phyloP scores from a whole-genome alignment of 768 basidiomycete species.

The Russula foetens region DNA sequence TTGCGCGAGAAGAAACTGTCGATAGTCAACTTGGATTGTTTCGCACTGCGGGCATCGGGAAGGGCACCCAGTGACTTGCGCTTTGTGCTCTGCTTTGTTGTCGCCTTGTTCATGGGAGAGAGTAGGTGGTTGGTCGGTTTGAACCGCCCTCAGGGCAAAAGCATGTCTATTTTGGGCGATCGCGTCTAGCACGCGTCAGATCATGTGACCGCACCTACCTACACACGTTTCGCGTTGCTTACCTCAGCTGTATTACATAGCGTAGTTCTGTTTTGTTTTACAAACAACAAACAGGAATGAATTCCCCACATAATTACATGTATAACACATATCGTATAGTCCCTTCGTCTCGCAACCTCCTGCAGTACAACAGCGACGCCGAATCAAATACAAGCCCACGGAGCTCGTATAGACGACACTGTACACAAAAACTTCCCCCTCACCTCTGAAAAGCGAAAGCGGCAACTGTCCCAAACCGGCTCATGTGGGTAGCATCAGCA shows the following conservation, averaged over 20 bases:
- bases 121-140: neutral
- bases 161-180: neutral
- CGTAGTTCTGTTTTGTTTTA: too few species aligned
- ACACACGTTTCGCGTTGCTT: too few species aligned
- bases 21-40: slow-evolving; percentile 28
- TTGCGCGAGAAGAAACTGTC: slow-evolving; percentile 30
- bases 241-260: too few species aligned
- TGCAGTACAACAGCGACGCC: neutral
- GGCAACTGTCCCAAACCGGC: neutral
- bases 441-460: neutral
- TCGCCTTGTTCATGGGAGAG: slow-evolving; percentile 9
- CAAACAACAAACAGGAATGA: too few species aligned
- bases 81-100: slow-evolving; percentile 17
- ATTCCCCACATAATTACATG: neutral
- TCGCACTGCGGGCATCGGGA: slow-evolving; percentile 16
- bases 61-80: slow-evolving; percentile 26
- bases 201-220: slow-evolving; percentile 16
- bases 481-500: neutral
- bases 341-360: too few species aligned
- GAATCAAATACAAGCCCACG: neutral
- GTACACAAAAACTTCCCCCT: neutral
- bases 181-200: slow-evolving; percentile 1
- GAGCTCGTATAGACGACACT: neutral
- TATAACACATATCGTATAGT: slow-evolving; percentile 1
- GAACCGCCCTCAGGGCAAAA: too few species aligned